Percentiles rank a stretch among this genome's conserved stretches.
Evolutionary conservation across 1,139 yeast species (phyloP).

Genomic region (Geotrichum histeridarum): DNA sequence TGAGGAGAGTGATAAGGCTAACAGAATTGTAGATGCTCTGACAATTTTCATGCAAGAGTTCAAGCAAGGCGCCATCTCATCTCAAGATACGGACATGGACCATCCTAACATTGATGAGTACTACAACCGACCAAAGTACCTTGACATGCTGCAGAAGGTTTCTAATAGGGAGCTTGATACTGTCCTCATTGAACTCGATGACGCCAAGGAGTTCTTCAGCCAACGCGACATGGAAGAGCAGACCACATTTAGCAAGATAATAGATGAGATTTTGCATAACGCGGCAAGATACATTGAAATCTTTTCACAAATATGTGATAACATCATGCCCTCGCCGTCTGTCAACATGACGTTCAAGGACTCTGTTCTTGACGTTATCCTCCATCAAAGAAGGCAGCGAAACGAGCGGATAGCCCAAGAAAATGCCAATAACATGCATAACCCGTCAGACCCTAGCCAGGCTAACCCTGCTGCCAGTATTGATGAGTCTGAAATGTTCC

Average conservation of each 20-base stretch:
- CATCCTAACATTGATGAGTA: constrained; percentile 20
- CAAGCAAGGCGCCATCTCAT: constrained; percentile 23
- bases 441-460: constrained; percentile 25
- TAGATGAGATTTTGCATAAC: constrained; percentile 61
- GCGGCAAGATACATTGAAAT: constrained; percentile 75
- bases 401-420: constrained; percentile 71
- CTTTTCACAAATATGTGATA: constrained; percentile 70
- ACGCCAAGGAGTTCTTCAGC: constrained; percentile 55
- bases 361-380: constrained; percentile 87
- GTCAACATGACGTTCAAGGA: constrained; percentile 73
- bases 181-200: constrained; percentile 75
- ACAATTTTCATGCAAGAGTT: constrained; percentile 27
- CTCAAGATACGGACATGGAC: constrained; percentile 21
- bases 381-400: constrained; percentile 81
- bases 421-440: constrained; percentile 47
- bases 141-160: constrained; percentile 66
- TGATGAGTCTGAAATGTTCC: constrained; percentile 50
- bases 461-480: constrained; percentile 29
- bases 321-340: constrained; percentile 77
- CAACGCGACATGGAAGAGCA: constrained; percentile 40
- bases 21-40: constrained; percentile 20
- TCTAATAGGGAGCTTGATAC: constrained; percentile 78
- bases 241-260: constrained; percentile 38
- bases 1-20: constrained; percentile 2
- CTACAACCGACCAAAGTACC: constrained; percentile 53